Conservation (phyloP, 1,139 yeast species). For the Yamadazyma spencermartinsiae region DNA sequence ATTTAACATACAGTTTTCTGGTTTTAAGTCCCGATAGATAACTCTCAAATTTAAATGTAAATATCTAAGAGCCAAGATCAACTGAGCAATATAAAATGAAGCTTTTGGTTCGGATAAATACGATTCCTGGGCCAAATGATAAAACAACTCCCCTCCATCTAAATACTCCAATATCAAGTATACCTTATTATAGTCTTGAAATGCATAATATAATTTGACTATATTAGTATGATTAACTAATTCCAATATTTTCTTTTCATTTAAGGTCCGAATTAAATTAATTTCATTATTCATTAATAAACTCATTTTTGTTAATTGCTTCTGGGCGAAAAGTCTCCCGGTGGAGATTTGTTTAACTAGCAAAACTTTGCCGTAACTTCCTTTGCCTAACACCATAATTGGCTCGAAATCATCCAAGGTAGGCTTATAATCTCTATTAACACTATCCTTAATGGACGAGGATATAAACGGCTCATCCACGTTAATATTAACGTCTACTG, state of each 20-base stretch:
- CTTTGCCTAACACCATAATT: constrained; percentile 81
- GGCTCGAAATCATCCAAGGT: constrained; percentile 66
- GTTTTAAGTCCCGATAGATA: constrained; percentile 88
- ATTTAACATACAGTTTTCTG: constrained; percentile 88
- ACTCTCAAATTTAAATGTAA: constrained; percentile 74
- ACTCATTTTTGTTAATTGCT: constrained; percentile 78
- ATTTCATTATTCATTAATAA: constrained; percentile 40
- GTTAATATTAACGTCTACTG: constrained; percentile 25
- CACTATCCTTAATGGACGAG: constrained; percentile 20
- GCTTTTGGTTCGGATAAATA: constrained; percentile 71
- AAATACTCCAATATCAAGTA: constrained; percentile 82
- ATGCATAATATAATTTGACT: constrained; percentile 84
- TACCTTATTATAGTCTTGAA: constrained; percentile 80
- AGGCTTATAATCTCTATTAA: constrained; percentile 25
- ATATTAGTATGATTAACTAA: constrained; percentile 75
- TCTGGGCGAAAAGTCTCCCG: constrained; percentile 80
- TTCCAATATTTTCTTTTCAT: constrained; percentile 44
- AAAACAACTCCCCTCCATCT: constrained; percentile 92
- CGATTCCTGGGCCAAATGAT: constrained; percentile 60
- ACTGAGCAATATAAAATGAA: constrained; percentile 83
- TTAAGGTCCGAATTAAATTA: constrained; percentile 41
- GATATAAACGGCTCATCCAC: constrained; percentile 26
- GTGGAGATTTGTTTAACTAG: constrained; percentile 68
- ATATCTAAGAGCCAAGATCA: constrained; percentile 78
- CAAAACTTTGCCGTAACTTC: constrained; percentile 88